Evolutionary conservation across 495 filamentous ascomycete genomes (phyloP), one percentile per base, ranked within the genome.

Genomic region (Antarctomyces pellizariae): DNA sequence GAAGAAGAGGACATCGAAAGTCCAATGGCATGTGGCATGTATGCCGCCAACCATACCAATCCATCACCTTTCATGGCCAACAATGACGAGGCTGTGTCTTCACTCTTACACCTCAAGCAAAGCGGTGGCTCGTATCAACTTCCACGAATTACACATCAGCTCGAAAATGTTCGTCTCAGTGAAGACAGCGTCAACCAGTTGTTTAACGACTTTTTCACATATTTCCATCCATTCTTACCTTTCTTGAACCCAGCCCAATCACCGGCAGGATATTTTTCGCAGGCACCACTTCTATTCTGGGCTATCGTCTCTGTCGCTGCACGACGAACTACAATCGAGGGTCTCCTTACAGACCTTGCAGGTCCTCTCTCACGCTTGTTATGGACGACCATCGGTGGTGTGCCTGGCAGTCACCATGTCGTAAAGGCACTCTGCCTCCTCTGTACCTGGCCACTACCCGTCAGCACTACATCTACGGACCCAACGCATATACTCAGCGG

Each of bases 371-470:
- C 69, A 7, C 60, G 69, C 29, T 50, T 86, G 23, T 57, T 90
- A 3, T 91, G 80, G 80, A 64, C 64, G 22, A 80, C 78, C 1
- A 50, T 91, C 13, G 71, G 71, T 19, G 75, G 79, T 26, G 68
- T 82, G 3, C 78, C 79, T 9, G 76, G 79, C 37, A 86, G 62
- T 41, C 82, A 89, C 40, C 73, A 73, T 43, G 71, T 84, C n/a
- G 76, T 90, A 36, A 90, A 90, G 49, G 82, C 80, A 5, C 59
- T 93, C 20, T 83, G 75, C 46, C 44, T 93, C 14, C 55, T 93
- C 20, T 93, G 82, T 49, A 74, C 75, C 5, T 93, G 82, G 82
- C 82, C 82, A 7, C 59, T 90, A 13, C 82, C 82, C 3, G 78
- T 71, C 2, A 83, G 72, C 45, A 84, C 73, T 12, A 89, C 79